Conservation (phyloP, 2,329 filamentous ascomycete genomes). For the Dactylellina haptotyla region DNA sequence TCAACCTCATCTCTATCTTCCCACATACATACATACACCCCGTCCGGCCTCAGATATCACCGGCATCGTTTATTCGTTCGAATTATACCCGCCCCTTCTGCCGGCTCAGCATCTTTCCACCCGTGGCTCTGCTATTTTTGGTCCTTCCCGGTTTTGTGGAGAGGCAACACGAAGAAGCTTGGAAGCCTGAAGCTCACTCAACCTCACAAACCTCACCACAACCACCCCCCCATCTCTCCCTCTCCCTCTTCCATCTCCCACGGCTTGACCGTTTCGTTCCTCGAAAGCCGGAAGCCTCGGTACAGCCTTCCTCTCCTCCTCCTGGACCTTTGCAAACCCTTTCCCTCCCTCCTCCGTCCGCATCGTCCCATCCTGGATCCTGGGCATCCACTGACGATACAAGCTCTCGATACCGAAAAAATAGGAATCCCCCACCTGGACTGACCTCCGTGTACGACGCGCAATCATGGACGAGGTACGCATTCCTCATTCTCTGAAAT, state of each 20-base stretch:
- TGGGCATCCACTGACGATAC: neutral
- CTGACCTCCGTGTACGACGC: slow-evolving; percentile 18
- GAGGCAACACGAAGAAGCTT: slow-evolving; percentile 32
- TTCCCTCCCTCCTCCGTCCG: neutral
- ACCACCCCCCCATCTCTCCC: neutral
- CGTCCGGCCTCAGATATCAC: neutral
- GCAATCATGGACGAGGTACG: slow-evolving; percentile 49
- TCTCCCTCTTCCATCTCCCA: neutral
- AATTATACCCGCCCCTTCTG: neutral
- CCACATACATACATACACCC: neutral
- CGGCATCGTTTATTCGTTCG: neutral
- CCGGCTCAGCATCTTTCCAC: neutral
- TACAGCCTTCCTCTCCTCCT: slow-evolving; percentile 2
- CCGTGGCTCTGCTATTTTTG: neutral
- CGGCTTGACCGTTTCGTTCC: neutral
- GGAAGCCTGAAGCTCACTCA: slow-evolving; percentile 11
- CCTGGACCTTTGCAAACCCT: neutral
- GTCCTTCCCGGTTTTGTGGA: neutral
- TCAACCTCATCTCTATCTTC: neutral
- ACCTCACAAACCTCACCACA: neutral
- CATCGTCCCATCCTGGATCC: neutral
- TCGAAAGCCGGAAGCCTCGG: slow-evolving; percentile 7
- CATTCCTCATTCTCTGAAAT: neutral
- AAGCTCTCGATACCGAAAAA: slow-evolving; percentile 4
- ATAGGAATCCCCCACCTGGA: slow-evolving; percentile 24